phyloP scores from a whole-genome alignment of 495 filamentous ascomycete genomes.

The Talaromyces wortmannii region DNA sequence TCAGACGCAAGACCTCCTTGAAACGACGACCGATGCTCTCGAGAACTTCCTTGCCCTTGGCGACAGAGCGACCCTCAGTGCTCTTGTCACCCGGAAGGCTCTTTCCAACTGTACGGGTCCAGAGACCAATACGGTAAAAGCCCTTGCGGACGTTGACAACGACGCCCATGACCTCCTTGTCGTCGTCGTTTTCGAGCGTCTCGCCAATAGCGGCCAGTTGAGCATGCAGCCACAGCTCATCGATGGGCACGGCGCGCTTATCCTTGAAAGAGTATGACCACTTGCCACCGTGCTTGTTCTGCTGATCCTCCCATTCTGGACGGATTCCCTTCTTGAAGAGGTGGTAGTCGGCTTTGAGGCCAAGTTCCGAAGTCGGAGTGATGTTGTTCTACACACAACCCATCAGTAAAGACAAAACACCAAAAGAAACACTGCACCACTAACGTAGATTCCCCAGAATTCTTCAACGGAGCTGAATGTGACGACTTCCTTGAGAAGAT shows the following conservation, averaged over 20 bases:
- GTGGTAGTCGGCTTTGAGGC: constrained; percentile 97
- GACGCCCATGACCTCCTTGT: constrained; percentile 97
- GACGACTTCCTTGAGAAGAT: constrained; percentile 95
- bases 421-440: constrained; percentile 19
- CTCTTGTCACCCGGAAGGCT: constrained; percentile 67
- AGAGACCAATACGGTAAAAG: constrained; percentile 91
- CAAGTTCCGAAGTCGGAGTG: constrained; percentile 86
- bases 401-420: constrained; percentile 9
- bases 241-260: constrained; percentile 82
- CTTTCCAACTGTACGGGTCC: constrained; percentile 89
- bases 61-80: constrained; percentile 58
- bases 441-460: constrained; percentile 98
- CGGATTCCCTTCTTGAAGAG: constrained; percentile 97
- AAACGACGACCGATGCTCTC: constrained; percentile 78
- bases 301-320: constrained; percentile 94
- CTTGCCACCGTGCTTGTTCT: constrained; percentile 99
- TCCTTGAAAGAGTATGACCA: constrained; percentile 98
- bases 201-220: constrained; percentile 97
- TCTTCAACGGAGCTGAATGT: constrained; percentile 98
- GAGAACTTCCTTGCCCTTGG: constrained; percentile 79
- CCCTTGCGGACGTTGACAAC: constrained; percentile 98
- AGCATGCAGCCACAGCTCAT: constrained; percentile 93
- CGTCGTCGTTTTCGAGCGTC: constrained; percentile 85
- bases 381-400: constrained; percentile 80
- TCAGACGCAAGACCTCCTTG: constrained; percentile 81